Evolutionary conservation across 768 basidiomycete species (phyloP), one percentile per base, ranked within the genome.

Genomic region (Kwoniella sp.): DNA sequence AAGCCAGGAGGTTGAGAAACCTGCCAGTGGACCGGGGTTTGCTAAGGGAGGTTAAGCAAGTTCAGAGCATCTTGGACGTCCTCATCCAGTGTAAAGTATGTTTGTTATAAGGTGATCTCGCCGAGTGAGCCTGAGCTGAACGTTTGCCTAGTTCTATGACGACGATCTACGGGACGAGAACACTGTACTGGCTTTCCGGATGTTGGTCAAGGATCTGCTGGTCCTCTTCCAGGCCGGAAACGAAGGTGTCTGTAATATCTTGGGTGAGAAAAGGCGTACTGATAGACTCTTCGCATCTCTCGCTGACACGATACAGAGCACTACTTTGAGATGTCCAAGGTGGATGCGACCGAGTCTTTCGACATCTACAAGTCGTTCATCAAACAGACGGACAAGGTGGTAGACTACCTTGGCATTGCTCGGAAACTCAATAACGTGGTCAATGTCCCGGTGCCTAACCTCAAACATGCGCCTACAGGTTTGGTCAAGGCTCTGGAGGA

Each of bases 21-120:
- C 85, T 99, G 83, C 86, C 88, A 0, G 93, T 98, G 20, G 95
- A 99, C 74, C 96, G 96, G 73, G 95, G 95, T 3, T 74, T 98
- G 37, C 74, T 99, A 42, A 80, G 91, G 55, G 95, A 99, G 76
- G 93, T 90, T 1, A 87, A 84, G 74, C 81, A 83, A 23, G 89
- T 98, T 0, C 92, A 98, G 75, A 80, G 79, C 63, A 85, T 90
- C 83, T 84, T 98, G 63, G 89, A 93, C 70, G 72, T 86, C 1
- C 76, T 98, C 59, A 81, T 91, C 27, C 87, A 89, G 71, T 90
- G 90, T 73, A 81, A 87, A 71, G 90, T 92, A 6, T 33, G 17
- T 46, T 14, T 20, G 10, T 34, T 10, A n/a, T n/a, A n/a, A n/a
- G n/a, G n/a, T n/a, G n/a, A n/a, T n/a, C n/a, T 39, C 8, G 38